Base-by-base conservation (phyloP, 345 rosid genomes). In the Gossypium anomalum region DNA sequence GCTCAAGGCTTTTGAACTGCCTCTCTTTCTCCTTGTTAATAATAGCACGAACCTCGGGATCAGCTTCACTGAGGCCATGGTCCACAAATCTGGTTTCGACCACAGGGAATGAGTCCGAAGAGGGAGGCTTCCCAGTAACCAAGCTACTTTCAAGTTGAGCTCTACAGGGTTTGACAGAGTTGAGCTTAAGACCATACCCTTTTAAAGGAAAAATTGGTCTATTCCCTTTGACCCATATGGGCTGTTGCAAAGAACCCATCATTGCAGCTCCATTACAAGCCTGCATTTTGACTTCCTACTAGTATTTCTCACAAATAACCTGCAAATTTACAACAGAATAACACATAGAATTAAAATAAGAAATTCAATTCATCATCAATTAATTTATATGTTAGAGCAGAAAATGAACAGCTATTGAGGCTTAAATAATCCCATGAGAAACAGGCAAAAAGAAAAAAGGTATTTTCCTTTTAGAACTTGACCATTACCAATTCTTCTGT, bases 1-100 rank as follows among this genome's bases (percentile, higher is more conserved):
- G 95, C 85, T 91, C 97, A 72, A 94, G 95, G 80, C 97, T 94
- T 81, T 82, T 90, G 67, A 90, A 94, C 55, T 94, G 97, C 83
- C 98, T 87, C 70, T 86, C 83, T 79, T 92, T 92, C 79, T 94
- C 98, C 85, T 86, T 92, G n/a, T 63, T 71, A 74, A 92, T 84
- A 69, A 94, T 87, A 2, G 77, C 82, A 67, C 66, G 49, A 75
- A 94, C 97, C 78, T 90, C 92, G 8, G 95, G 93, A 84, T 92
- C 98, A n/a, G 85, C 92, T 83, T 86, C 89, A 63, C 83, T 71
- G 44, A 92, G 87, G 57, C 82, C 84, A 81, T 83, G 77, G 78
- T 92, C 95, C 51, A 74, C 74, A 77, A 89, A 89, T 68, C 80
- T 72, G 76, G 78, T 80, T 80, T 85, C 93, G 19, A 85, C 81